phyloP scores from a whole-genome alignment of 768 basidiomycete genomes.

The Lactifluus volemus region DNA sequence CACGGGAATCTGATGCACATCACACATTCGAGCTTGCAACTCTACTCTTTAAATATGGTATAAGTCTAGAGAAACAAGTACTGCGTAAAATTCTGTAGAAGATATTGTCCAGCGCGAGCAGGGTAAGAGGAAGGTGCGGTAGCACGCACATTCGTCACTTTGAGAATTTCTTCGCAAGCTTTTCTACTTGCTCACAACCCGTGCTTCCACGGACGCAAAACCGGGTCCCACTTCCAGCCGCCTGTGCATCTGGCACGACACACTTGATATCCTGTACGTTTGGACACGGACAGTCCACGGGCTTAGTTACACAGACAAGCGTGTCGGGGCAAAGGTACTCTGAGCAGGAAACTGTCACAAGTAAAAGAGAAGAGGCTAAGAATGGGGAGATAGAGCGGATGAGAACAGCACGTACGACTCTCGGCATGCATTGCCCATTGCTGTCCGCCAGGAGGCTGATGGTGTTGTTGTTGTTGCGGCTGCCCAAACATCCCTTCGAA shows the following conservation, averaged over 20 bases:
- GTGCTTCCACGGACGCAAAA: constrained; percentile 60
- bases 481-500: constrained; percentile 20
- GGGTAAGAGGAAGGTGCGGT: not conserved
- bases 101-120: not conserved
- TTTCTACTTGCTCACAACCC: constrained; percentile 56
- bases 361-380: not conserved
- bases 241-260: constrained; percentile 53
- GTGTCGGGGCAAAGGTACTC: constrained; percentile 71
- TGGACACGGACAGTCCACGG: constrained; percentile 71
- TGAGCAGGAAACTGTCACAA: constrained; percentile 54
- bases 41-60: not conserved
- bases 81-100: not conserved
- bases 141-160: constrained; percentile 21
- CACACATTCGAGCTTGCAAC: not conserved
- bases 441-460: constrained; percentile 14
- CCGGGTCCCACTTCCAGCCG: constrained; percentile 47
- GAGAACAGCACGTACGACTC: constrained; percentile 8
- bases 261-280: constrained; percentile 71
- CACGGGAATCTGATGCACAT: no score
- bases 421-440: constrained; percentile 19
- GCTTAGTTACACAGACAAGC: constrained; percentile 55
- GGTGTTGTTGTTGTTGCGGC: constrained; percentile 17
- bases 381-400: not conserved
- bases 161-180: constrained; percentile 36
- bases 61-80: not conserved